Evolutionary conservation across 78 protist genomes (phyloP).

Genomic region (Cyanophora paradoxa): DNA sequence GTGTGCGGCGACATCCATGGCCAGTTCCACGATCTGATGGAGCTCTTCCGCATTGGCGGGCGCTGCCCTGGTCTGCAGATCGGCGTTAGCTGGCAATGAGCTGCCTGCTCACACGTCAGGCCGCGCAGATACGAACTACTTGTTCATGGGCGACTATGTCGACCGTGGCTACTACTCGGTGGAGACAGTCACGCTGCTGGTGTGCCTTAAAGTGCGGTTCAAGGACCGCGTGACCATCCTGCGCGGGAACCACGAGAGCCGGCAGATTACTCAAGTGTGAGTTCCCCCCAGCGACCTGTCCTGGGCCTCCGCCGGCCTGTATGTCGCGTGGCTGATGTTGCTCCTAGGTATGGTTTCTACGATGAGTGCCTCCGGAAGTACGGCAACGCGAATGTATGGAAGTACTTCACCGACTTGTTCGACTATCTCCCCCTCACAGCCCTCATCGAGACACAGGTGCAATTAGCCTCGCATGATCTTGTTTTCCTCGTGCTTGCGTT

Average conservation of each 20-base stretch:
- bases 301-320: neutral
- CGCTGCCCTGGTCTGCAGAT: neutral
- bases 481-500: constrained; percentile 7
- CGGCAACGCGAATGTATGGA: constrained; percentile 87
- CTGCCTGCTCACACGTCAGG: neutral
- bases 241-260: constrained; percentile 93
- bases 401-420: constrained; percentile 81
- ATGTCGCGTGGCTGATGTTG: neutral
- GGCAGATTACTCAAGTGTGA: constrained; percentile 91
- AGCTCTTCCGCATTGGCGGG: constrained; percentile 90
- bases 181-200: constrained; percentile 79
- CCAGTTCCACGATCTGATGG: constrained; percentile 91
- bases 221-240: constrained; percentile 69
- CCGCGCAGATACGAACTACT: neutral
- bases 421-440: constrained; percentile 86
- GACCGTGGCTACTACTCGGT: constrained; percentile 90
- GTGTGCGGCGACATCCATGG: constrained; percentile 96
- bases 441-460: constrained; percentile 65
- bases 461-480: constrained; percentile 2
- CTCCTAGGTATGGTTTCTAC: constrained; percentile 80
- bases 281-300: neutral
- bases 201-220: constrained; percentile 69
- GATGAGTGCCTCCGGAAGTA: constrained; percentile 90
- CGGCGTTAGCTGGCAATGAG: neutral
- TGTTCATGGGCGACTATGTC: constrained; percentile 84